Base-by-base conservation (phyloP, 2,329 filamentous ascomycete genomes). In the Trichoderma sp. region DNA sequence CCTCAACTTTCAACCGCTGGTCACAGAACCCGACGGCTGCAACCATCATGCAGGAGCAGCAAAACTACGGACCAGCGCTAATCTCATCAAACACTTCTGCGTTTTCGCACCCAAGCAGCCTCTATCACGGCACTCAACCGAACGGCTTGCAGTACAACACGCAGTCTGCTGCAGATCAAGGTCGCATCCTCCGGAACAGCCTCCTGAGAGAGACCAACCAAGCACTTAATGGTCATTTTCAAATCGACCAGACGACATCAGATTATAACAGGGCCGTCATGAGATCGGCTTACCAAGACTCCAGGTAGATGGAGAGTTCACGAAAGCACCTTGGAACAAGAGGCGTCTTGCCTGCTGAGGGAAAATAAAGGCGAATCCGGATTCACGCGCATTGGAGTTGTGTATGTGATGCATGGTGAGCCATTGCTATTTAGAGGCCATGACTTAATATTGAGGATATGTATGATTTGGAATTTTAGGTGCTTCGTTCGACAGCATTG, bases 91-190 rank as follows among this genome's bases (percentile, higher is more conserved):
- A 77, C 6, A 73, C 77, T 7, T 79, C 78, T 15, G 76, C 74
- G 7, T 88, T 88, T 73, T 85, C 86, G 15, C 81, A 87, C 70
- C 79, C 81, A 1, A 88, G 86, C 76, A 87, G 85, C 73, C 74
- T 89, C 26, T 87, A 86, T 71, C 83, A 82, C 53, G 84, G 86
- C 39, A 86, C 85, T 6, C 85, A 85, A 1, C 74, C 74, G 6
- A 78, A 78, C 47, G 77, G 75, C 15, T 71, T 73, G 8, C 65
- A 62, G n/a, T 74, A 74, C 71, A 75, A 74, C 8, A 71, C 74
- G 34, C 71, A 75, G 3, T 51, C 69, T 28, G 57, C 74, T 57
- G 69, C 71, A 12, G 74, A 75, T 9, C 70, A 73, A 60, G 70
- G 67, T 5, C 60, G 47, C 53, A 74, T 65, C 39, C 74, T 73